Conservation (phyloP, 2,329 filamentous ascomycete species). For the Didymella glomerata region DNA sequence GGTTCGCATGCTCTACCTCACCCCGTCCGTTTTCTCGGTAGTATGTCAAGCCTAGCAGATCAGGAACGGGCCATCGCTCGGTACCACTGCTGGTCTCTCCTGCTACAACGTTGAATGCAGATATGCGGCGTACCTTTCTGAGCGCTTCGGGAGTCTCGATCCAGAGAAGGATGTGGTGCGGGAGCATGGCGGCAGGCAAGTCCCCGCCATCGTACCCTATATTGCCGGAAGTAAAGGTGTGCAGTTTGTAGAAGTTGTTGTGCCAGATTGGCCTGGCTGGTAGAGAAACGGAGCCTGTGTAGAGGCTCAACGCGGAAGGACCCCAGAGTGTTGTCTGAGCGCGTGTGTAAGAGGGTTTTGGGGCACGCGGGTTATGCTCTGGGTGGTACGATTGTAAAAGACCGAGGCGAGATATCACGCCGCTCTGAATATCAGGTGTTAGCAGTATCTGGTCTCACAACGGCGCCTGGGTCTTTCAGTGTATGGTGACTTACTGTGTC, state of each 20-base stretch:
- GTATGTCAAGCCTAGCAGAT: not conserved
- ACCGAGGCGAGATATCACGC: conserved; percentile 1
- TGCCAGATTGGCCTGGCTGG: not conserved
- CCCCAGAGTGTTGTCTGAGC: not conserved
- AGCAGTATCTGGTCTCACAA: not conserved
- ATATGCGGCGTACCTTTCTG: not conserved
- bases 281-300: not conserved
- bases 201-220: not conserved
- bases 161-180: not conserved
- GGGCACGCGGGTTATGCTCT: not conserved
- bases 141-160: not conserved
- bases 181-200: not conserved
- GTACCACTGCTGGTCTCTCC: not conserved
- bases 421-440: not conserved
- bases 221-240: not conserved
- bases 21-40: not conserved
- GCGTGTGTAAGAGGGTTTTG: not conserved
- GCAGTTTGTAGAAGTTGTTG: not conserved
- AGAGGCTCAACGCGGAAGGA: not conserved
- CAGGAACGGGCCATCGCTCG: not conserved
- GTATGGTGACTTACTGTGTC: not conserved
- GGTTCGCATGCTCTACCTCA: not conserved
- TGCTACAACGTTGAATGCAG: not conserved
- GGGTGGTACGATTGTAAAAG: not conserved
- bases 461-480: too few relatives aligned